A percentile compares a stretch with the other conserved stretches of the same genome.
Conservation (phyloP, 2,329 filamentous ascomycete genomes). For the Myriosclerotinia scirpicola region DNA sequence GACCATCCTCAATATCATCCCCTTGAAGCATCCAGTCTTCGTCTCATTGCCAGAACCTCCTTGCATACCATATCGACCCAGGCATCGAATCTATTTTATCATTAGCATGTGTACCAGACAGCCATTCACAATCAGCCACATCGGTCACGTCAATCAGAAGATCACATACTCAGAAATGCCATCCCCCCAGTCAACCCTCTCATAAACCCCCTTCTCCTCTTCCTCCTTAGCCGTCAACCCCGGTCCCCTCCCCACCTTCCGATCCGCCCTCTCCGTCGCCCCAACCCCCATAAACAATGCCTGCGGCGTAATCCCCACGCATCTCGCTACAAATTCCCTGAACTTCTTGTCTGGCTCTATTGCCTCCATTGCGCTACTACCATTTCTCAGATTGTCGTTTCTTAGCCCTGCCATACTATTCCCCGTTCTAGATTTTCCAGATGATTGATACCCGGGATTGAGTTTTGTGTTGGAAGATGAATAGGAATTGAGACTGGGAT, state of each 20-base stretch:
- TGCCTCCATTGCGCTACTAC: not conserved
- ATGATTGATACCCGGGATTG: not conserved
- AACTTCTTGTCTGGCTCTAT: constrained; percentile 14
- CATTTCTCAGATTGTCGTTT: not conserved
- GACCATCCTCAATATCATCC: not conserved
- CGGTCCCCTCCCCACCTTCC: constrained; percentile 8
- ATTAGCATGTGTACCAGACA: not conserved
- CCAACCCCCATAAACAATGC: constrained; percentile 17
- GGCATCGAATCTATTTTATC: not conserved
- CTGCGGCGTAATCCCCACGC: not conserved
- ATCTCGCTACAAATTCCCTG: constrained; percentile 16
- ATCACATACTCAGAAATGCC: not conserved
- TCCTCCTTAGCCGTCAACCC: constrained; percentile 6
- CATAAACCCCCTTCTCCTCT: not conserved
- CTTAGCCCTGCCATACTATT: not conserved
- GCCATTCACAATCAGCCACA: not conserved
- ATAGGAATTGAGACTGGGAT: not conserved
- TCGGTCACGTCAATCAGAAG: not conserved
- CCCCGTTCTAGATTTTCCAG: not conserved
- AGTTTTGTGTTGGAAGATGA: constrained; percentile 2
- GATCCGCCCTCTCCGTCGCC: constrained; percentile 4
- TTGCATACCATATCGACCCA: constrained; percentile 22
- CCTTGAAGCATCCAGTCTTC: constrained; percentile 9
- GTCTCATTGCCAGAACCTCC: constrained; percentile 15
- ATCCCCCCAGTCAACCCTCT: constrained; percentile 15